Evolutionary conservation across 106 monocot genomes (phyloP).

Genomic region (Phalaenopsis aphrodite): DNA sequence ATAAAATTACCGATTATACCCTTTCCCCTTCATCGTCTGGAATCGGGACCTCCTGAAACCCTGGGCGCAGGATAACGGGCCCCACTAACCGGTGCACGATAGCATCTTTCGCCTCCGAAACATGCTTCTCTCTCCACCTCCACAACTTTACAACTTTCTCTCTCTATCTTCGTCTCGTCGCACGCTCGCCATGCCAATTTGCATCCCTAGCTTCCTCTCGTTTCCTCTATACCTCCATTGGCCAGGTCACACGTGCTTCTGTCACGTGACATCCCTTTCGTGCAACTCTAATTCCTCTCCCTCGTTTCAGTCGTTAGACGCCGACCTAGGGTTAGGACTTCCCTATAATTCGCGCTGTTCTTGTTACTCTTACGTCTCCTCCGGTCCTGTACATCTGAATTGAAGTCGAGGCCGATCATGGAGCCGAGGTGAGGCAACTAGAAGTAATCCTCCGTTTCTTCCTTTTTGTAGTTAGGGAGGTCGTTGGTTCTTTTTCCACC

Average conservation of each 20-base stretch:
- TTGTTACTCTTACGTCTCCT: not conserved
- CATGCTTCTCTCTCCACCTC: slow-evolving; percentile 7
- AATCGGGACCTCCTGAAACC: not conserved
- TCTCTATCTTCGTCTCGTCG: slow-evolving; percentile 1
- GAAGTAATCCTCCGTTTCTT: slow-evolving; percentile 19
- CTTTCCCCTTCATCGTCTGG: not conserved
- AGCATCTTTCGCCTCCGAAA: not conserved
- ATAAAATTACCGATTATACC: too few species aligned
- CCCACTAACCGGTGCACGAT: not conserved
- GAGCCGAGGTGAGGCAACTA: slow-evolving; percentile 24
- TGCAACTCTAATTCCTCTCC: not conserved
- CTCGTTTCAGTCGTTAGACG: slow-evolving; percentile 3
- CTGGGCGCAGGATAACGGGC: not conserved
- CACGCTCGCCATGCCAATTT: slow-evolving; percentile 19
- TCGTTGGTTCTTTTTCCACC: not conserved
- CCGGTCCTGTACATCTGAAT: not conserved
- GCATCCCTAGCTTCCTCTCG: not conserved
- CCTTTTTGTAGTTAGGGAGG: not conserved
- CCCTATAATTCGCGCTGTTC: not conserved
- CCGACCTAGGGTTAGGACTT: not conserved
- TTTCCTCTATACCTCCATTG: not conserved
- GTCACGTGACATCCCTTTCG: slow-evolving; percentile 1
- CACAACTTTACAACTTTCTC: not conserved
- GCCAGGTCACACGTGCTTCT: slow-evolving; percentile 8
- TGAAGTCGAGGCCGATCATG: slow-evolving; percentile 19